A percentile compares a stretch with the other conserved stretches of the same genome.
These are phyloP conservation scores for Ceratobasidium sp. DNA, from an alignment of 1,284 basidiomycete species.

Conservation along the genomic window DNA sequence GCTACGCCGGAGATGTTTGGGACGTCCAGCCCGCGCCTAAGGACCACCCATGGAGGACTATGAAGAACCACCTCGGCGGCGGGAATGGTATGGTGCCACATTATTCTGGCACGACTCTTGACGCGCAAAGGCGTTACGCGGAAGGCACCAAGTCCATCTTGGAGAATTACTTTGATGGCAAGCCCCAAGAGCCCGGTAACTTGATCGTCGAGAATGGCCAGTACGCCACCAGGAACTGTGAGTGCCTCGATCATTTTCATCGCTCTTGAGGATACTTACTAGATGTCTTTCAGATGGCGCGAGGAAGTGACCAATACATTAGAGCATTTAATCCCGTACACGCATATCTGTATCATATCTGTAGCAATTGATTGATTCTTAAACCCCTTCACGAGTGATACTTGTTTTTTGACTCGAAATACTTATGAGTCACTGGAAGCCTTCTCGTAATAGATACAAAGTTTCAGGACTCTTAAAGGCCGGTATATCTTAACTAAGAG, in stretches of 20 bases:
- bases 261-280: background rate
- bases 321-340: too few species aligned
- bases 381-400: too few species aligned
- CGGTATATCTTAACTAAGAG: too few species aligned
- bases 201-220: constrained; percentile 79
- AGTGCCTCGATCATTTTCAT: constrained; percentile 3
- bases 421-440: too few species aligned
- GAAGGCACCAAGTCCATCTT: constrained; percentile 85
- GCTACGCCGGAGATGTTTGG: constrained; percentile 79
- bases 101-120: constrained; percentile 90
- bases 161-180: constrained; percentile 77
- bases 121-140: constrained; percentile 92
- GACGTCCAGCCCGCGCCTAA: constrained; percentile 87
- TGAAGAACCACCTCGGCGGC: constrained; percentile 83
- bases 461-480: too few species aligned
- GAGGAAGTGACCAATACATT: constrained; percentile 38
- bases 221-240: constrained; percentile 60
- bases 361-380: too few species aligned
- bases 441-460: too few species aligned
- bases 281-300: constrained; percentile 16
- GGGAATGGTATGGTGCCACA: constrained; percentile 87
- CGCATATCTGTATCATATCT: too few species aligned
- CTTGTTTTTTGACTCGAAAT: too few species aligned
- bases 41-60: constrained; percentile 88
- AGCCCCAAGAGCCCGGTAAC: constrained; percentile 82